These are phyloP conservation scores for Panaeolus papilionaceus DNA, from an alignment of 768 basidiomycete species.

Conservation along the genomic window DNA sequence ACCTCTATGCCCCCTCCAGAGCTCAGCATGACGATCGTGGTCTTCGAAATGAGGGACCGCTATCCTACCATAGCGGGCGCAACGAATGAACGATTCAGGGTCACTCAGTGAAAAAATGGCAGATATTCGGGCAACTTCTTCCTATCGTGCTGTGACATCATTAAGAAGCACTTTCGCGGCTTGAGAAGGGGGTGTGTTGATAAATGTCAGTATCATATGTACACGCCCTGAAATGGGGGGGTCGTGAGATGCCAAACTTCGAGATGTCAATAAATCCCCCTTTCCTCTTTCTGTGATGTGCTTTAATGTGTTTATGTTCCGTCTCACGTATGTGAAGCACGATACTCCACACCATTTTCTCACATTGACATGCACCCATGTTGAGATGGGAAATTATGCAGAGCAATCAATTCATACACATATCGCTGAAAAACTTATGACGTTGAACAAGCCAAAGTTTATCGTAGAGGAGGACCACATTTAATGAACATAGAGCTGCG, in stretches of 20 bases:
- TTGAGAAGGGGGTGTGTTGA: neutral
- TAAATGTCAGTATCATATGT: neutral
- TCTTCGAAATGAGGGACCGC: too few relatives aligned
- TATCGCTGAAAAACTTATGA: neutral
- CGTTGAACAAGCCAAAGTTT: neutral
- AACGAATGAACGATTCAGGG: neutral
- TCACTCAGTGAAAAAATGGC: neutral
- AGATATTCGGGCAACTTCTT: neutral
- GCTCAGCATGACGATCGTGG: too few relatives aligned
- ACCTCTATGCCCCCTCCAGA: neutral
- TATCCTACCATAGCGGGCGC: neutral
- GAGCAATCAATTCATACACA: neutral
- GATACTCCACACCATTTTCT: neutral
- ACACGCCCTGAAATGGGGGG: neutral
- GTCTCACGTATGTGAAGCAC: neutral
- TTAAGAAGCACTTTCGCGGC: neutral
- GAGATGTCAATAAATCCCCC: neutral
- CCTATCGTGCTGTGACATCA: neutral
- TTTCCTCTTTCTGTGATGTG: neutral
- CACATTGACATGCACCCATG: neutral
- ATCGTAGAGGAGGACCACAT: neutral
- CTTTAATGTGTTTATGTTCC: neutral
- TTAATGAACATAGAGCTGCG: neutral
- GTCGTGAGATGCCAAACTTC: constrained; percentile 1
- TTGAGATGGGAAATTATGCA: neutral